Conservation (phyloP, 805 yeast genomes). For the Suhomyces pyralidae region DNA sequence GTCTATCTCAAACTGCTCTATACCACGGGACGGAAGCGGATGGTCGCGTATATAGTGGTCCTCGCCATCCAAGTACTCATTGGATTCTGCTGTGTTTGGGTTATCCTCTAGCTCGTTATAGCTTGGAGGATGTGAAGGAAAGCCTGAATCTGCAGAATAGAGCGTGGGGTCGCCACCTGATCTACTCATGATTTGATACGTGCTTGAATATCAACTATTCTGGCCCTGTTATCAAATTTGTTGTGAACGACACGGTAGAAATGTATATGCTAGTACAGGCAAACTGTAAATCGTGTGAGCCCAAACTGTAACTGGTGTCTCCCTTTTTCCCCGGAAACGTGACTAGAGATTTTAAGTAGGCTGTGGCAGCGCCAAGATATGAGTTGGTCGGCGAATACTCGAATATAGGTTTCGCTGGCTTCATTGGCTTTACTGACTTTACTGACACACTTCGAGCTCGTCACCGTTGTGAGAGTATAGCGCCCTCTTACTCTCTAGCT, state of each 20-base stretch:
- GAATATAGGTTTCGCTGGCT: not conserved
- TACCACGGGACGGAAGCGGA: conserved; percentile 2
- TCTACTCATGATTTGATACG: not conserved
- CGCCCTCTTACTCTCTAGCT: not conserved
- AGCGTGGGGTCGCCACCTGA: not conserved
- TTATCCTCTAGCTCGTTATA: conserved; percentile 6
- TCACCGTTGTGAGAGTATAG: not conserved
- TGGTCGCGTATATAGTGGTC: not conserved
- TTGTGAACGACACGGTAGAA: not conserved
- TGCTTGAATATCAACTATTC: not conserved
- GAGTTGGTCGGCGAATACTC: not conserved
- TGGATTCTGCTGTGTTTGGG: not conserved
- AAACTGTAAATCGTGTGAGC: not conserved
- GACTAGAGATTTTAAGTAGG: not conserved
- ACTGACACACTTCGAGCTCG: not conserved
- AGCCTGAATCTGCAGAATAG: not conserved
- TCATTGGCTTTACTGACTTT: not conserved
- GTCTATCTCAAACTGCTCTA: conserved; percentile 39
- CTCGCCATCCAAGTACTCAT: not conserved
- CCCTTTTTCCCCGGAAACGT: not conserved
- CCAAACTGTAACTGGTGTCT: not conserved
- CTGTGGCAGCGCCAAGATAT: not conserved
- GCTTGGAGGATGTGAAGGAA: conserved; percentile 11
- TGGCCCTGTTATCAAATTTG: not conserved
- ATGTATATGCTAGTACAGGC: not conserved